Evolutionary conservation across 768 basidiomycete genomes (phyloP).

Genomic region (Suillus clintonianus): DNA sequence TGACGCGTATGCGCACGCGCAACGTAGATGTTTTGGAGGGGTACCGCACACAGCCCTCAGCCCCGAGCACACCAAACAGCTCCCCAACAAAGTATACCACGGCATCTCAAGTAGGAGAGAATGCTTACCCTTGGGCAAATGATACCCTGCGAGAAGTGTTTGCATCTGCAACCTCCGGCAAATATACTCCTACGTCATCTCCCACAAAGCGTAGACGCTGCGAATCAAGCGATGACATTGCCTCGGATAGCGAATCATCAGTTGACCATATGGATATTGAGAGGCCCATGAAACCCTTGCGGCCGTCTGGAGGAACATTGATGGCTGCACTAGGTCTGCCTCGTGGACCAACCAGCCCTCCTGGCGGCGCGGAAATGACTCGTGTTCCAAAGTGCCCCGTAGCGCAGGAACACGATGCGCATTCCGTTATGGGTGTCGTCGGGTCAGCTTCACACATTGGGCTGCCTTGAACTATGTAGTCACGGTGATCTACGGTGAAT

Average conservation of each 20-base stretch:
- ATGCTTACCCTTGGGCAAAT: slow-evolving; percentile 56
- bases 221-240: slow-evolving; percentile 18
- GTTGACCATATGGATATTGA: slow-evolving; percentile 26
- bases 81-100: slow-evolving; percentile 31
- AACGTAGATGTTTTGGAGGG: slow-evolving; percentile 60
- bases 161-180: slow-evolving; percentile 35
- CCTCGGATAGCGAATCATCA: slow-evolving; percentile 15
- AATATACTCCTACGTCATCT: slow-evolving; percentile 31
- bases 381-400: slow-evolving; percentile 21
- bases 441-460: slow-evolving; percentile 25
- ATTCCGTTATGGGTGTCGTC: slow-evolving; percentile 18
- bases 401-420: slow-evolving; percentile 19
- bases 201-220: slow-evolving; percentile 39
- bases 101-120: slow-evolving; percentile 16
- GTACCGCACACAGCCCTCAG: slow-evolving; percentile 48
- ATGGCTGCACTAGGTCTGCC: slow-evolving; percentile 26
- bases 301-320: slow-evolving; percentile 33
- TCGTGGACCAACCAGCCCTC: slow-evolving; percentile 21
- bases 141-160: slow-evolving; percentile 56
- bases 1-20: slow-evolving; percentile 26
- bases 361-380: slow-evolving; percentile 35
- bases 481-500: slow-evolving; percentile 5
- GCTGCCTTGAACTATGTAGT: slow-evolving; percentile 21
- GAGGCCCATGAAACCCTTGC: slow-evolving; percentile 39
- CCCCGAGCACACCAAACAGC: slow-evolving; percentile 13